Percentiles rank a stretch among this genome's conserved stretches.
These are phyloP conservation scores for Candida silvatica DNA, from an alignment of 805 yeast genomes.

Conservation along the genomic window DNA sequence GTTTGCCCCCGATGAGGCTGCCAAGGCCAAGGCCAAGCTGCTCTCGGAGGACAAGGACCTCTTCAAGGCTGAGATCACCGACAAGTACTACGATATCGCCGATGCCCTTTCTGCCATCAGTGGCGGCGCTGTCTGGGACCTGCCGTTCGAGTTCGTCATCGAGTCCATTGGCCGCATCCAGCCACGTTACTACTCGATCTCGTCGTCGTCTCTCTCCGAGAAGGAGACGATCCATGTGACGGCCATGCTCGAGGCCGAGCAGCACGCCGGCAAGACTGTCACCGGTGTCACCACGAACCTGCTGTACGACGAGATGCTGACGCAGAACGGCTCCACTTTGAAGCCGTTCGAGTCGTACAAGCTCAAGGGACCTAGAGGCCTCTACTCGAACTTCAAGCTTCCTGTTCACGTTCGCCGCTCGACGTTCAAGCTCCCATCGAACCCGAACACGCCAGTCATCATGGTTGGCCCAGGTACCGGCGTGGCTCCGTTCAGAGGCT, in stretches of 20 bases:
- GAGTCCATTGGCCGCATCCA: conserved; percentile 77
- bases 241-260: conserved; percentile 78
- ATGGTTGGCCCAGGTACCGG: conserved; percentile 99
- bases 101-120: conserved; percentile 63
- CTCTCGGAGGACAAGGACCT: conserved; percentile 61
- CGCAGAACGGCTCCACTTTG: conserved; percentile 38
- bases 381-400: conserved; percentile 44
- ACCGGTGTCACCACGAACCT: conserved; percentile 91
- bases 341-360: conserved; percentile 52
- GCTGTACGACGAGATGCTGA: conserved; percentile 59
- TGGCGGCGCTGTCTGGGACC: conserved; percentile 59
- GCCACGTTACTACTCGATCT: conserved; percentile 94
- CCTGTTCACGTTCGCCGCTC: conserved; percentile 95
- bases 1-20: conserved; percentile 67
- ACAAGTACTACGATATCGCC: conserved; percentile 60
- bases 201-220: conserved; percentile 77
- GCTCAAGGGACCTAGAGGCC: conserved; percentile 75
- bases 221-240: conserved; percentile 74
- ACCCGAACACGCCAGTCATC: conserved; percentile 75
- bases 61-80: conserved; percentile 59
- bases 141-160: conserved; percentile 79
- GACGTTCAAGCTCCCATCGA: conserved; percentile 85
- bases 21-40: conserved; percentile 37
- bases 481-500: conserved; percentile 97
- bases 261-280: conserved; percentile 30